Conservation (phyloP, 2,329 filamentous ascomycete genomes). For the Bipolaris zeicola region DNA sequence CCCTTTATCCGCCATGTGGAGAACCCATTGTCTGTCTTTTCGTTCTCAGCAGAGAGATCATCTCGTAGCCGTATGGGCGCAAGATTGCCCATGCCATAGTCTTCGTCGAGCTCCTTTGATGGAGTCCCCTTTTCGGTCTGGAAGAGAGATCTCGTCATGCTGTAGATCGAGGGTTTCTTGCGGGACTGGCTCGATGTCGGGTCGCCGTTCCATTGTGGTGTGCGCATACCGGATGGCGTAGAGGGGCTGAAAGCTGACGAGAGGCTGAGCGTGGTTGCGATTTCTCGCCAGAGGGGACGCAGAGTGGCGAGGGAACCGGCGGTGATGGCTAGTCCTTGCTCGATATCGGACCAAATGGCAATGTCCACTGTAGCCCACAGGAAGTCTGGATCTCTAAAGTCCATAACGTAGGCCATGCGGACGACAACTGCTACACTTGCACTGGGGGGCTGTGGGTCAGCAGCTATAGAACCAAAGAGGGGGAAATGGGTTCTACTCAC, state of each 20-base stretch:
- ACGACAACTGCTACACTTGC: constrained; percentile 45
- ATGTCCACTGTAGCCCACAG: constrained; percentile 46
- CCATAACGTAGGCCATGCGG: constrained; percentile 43
- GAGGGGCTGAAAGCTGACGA: constrained; percentile 17
- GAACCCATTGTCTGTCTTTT: constrained; percentile 34
- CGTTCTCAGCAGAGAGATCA: constrained; percentile 26
- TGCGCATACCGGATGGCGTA: constrained; percentile 22
- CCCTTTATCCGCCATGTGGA: constrained; percentile 38
- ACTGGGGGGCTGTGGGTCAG: constrained; percentile 19
- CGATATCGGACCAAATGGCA: constrained; percentile 47
- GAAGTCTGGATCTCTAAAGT: constrained; percentile 44
- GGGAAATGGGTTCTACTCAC: constrained; percentile 41
- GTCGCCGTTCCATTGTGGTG: constrained; percentile 26
- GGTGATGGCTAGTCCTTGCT: constrained; percentile 47
- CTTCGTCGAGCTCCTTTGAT: constrained; percentile 23
- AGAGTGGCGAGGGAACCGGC: constrained; percentile 46
- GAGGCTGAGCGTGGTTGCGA: constrained; percentile 31
- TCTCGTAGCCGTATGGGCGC: constrained; percentile 37
- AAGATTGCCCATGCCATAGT: constrained; percentile 31
- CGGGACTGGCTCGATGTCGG: constrained; percentile 13
- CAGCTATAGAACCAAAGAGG: not conserved
- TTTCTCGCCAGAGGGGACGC: constrained; percentile 41
- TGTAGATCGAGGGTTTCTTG: constrained; percentile 29
- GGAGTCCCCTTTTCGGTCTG: constrained; percentile 27
- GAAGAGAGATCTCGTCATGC: constrained; percentile 30